phyloP scores from a whole-genome alignment of 345 rosid genomes.

The Gossypium raimondii region DNA sequence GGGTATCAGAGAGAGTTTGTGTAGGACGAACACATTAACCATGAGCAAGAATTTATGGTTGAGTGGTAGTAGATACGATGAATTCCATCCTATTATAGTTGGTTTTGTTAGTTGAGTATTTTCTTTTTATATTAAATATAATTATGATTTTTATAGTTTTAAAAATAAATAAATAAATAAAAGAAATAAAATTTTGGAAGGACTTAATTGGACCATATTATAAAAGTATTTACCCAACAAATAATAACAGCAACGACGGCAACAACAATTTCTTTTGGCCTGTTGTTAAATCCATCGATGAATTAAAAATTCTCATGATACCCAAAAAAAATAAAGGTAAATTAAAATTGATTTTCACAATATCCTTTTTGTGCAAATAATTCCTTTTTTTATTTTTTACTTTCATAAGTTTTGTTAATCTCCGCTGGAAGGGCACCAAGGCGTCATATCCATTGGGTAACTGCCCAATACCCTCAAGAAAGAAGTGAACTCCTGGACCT shows the following conservation, averaged over 20 bases:
- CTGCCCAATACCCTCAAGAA: conserved; percentile 95
- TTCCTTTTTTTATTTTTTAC: background rate
- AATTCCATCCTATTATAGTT: too few relatives aligned
- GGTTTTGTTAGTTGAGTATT: too few relatives aligned
- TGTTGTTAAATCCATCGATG: conserved; percentile 5
- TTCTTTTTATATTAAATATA: too few relatives aligned
- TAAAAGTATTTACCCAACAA: conserved; percentile 15
- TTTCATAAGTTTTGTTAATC: conserved; percentile 20
- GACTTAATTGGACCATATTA: conserved; percentile 1
- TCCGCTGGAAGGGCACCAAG: conserved; percentile 67
- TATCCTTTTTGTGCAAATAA: conserved; percentile 26
- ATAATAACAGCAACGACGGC: background rate
- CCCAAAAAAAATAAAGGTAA: background rate
- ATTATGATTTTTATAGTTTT: too few relatives aligned
- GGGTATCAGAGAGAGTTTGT: too few relatives aligned
- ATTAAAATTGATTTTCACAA: background rate
- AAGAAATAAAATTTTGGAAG: too few relatives aligned
- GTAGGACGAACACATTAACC: too few relatives aligned
- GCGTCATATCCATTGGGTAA: conserved; percentile 99
- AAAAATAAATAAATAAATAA: too few relatives aligned
- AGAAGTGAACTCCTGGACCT: conserved; percentile 98
- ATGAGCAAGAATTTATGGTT: background rate
- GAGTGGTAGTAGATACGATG: too few relatives aligned
- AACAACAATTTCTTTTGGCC: background rate
- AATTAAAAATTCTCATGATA: conserved; percentile 14